phyloP scores from a whole-genome alignment of 164 flowering plant genomes.

The Vitis rotundifolia region DNA sequence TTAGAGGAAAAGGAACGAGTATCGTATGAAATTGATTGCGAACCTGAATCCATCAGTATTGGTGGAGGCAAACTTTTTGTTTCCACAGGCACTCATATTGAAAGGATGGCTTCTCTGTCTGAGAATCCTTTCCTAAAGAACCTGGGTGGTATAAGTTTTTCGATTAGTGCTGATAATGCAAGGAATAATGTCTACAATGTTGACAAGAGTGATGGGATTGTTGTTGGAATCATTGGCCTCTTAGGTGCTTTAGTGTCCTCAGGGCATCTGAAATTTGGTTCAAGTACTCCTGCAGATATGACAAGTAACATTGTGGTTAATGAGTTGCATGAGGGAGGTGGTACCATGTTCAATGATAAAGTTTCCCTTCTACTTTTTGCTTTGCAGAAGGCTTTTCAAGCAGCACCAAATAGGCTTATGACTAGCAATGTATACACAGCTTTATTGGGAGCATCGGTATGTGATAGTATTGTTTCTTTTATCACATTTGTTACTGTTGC shows the following conservation, averaged over 20 bases:
- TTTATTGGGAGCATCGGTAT: constrained; percentile 89
- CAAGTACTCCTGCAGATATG: constrained; percentile 42
- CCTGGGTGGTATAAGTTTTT: constrained; percentile 86
- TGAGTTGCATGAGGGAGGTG: constrained; percentile 68
- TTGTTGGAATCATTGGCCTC: constrained; percentile 78
- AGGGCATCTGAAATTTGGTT: constrained; percentile 72
- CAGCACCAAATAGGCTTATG: constrained; percentile 93
- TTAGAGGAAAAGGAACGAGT: constrained; percentile 30
- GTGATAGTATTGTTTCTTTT: constrained; percentile 12
- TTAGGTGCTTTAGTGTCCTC: constrained; percentile 74
- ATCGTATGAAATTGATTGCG: constrained; percentile 30
- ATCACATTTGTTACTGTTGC: not conserved
- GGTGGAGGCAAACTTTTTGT: constrained; percentile 19
- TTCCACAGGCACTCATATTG: constrained; percentile 35
- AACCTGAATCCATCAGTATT: constrained; percentile 23
- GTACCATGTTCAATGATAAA: constrained; percentile 91
- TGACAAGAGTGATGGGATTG: constrained; percentile 84
- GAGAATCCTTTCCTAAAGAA: constrained; percentile 58
- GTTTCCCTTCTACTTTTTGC: constrained; percentile 87
- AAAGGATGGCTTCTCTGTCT: constrained; percentile 61
- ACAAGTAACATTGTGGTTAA: constrained; percentile 47
- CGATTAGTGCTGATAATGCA: constrained; percentile 93
- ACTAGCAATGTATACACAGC: constrained; percentile 76
- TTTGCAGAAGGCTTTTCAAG: constrained; percentile 90
- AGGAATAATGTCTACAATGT: constrained; percentile 88